phyloP scores from a whole-genome alignment of 202 grass and related monocot genomes.

The Zizania palustris region DNA sequence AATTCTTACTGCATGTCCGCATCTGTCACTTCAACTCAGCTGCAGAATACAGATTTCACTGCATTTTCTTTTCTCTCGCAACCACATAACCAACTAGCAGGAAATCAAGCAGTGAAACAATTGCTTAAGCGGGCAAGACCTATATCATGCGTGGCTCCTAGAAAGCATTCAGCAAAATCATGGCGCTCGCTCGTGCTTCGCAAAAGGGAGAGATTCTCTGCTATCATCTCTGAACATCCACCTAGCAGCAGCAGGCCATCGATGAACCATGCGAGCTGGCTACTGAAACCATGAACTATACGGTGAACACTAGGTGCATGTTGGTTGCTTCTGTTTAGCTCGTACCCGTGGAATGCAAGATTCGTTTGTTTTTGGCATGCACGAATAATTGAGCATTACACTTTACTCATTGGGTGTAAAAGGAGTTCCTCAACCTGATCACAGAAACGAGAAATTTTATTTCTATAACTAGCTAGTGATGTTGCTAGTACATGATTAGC shows the following conservation, averaged over 20 bases:
- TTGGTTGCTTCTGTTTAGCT: too few relatives aligned
- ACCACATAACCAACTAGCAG: not conserved
- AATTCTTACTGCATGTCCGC: not conserved
- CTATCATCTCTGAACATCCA: not conserved
- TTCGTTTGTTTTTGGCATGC: too few relatives aligned
- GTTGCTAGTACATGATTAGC: too few relatives aligned
- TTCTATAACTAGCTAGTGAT: too few relatives aligned
- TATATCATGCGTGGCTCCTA: slow-evolving; percentile 41
- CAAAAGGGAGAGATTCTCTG: not conserved
- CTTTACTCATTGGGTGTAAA: too few relatives aligned
- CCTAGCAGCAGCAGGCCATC: too few relatives aligned
- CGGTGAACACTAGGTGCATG: too few relatives aligned
- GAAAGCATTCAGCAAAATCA: slow-evolving; percentile 42
- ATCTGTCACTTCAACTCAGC: not conserved
- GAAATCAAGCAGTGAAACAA: not conserved
- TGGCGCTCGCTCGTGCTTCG: slow-evolving; percentile 9
- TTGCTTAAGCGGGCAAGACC: not conserved
- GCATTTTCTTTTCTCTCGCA: not conserved
- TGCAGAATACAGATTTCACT: not conserved
- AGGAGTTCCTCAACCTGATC: too few relatives aligned
- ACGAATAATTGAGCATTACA: too few relatives aligned
- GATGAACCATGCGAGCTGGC: slow-evolving; percentile 2
- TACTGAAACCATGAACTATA: not conserved
- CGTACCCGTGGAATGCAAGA: too few relatives aligned
- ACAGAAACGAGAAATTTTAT: too few relatives aligned